Evolutionary conservation across 108 stramenopile genomes (phyloP).

Genomic region (Cylindrotheca fusiformis): DNA sequence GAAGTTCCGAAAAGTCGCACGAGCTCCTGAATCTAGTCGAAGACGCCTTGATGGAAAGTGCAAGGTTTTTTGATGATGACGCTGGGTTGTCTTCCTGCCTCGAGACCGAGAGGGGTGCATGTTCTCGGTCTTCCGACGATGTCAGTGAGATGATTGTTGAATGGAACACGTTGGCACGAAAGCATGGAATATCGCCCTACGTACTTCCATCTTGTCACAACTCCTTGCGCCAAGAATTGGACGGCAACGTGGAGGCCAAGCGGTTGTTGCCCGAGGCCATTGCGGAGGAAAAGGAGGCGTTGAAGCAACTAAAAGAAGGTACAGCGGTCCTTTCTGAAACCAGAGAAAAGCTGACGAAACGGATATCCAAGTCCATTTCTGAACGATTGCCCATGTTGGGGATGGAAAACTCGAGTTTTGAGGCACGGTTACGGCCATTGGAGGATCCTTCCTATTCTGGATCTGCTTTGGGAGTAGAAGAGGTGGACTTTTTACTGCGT

Average conservation of each 20-base stretch:
- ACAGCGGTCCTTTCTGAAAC: conserved; percentile 46
- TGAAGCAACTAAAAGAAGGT: conserved; percentile 35
- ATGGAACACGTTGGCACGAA: conserved; percentile 77
- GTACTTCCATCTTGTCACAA: conserved; percentile 60
- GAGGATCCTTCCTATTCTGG: conserved; percentile 17
- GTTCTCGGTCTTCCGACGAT: conserved; percentile 52
- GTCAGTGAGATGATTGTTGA: conserved; percentile 60
- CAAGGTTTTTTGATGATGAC: conserved; percentile 44
- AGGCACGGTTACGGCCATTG: conserved; percentile 31
- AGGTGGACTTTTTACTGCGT: conserved; percentile 51
- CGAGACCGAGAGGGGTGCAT: conserved; percentile 35
- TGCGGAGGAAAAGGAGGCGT: conserved; percentile 45
- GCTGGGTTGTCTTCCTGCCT: conserved; percentile 46
- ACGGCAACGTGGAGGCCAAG: conserved; percentile 65
- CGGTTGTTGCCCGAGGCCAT: conserved; percentile 54
- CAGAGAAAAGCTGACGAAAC: conserved; percentile 35
- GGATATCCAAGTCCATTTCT: conserved; percentile 55
- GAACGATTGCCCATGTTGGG: conserved; percentile 58
- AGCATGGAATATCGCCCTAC: conserved; percentile 70
- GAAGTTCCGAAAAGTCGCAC: conserved; percentile 60
- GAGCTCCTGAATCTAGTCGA: conserved; percentile 71
- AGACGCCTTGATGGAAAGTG: conserved; percentile 49
- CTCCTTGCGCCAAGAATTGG: conserved; percentile 59
- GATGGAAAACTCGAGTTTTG: conserved; percentile 61
- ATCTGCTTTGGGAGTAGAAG: conserved; percentile 39